Evolutionary conservation across 2,329 filamentous ascomycete species (phyloP).

Genomic region (Colletotrichum sp.): DNA sequence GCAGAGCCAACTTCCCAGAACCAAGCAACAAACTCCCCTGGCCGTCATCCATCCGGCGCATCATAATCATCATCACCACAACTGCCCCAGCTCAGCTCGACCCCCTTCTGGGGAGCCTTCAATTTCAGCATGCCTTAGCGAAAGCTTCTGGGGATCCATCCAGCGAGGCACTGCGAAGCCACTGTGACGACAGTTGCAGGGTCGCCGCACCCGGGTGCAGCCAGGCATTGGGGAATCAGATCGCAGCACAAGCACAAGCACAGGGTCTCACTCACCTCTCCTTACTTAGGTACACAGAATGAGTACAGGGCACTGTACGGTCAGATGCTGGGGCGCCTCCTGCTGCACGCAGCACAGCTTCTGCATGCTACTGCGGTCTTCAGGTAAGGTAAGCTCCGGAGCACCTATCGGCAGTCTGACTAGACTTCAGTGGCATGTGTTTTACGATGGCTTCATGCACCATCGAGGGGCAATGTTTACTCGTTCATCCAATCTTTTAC

Average conservation of each 20-base stretch:
- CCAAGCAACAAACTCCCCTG: not conserved
- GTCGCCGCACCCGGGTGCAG: not conserved
- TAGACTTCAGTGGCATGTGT: not conserved
- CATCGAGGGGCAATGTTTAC: not conserved
- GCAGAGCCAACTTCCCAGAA: not conserved
- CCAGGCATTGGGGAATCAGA: not conserved
- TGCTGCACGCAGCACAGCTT: not conserved
- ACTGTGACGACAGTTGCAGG: not conserved
- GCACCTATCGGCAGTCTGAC: not conserved
- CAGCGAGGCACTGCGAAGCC: not conserved
- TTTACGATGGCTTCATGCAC: conserved; percentile 13
- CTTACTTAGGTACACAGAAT: not conserved
- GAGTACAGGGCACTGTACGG: not conserved
- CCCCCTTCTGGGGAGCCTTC: conserved; percentile 2
- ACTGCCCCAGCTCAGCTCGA: not conserved
- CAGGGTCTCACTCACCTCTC: not conserved
- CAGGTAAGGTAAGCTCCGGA: not conserved
- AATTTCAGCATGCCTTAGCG: conserved; percentile 11
- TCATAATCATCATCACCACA: not conserved
- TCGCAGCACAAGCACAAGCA: not conserved
- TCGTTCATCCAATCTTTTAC: not conserved
- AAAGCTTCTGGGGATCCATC: not conserved
- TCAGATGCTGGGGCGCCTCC: not conserved
- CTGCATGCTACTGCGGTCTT: not conserved
- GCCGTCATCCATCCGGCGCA: not conserved